Evolutionary conservation across 2,329 filamentous ascomycete species (phyloP), one percentile per base, ranked within the genome.

Genomic region (Hirsutella minnesotensis): DNA sequence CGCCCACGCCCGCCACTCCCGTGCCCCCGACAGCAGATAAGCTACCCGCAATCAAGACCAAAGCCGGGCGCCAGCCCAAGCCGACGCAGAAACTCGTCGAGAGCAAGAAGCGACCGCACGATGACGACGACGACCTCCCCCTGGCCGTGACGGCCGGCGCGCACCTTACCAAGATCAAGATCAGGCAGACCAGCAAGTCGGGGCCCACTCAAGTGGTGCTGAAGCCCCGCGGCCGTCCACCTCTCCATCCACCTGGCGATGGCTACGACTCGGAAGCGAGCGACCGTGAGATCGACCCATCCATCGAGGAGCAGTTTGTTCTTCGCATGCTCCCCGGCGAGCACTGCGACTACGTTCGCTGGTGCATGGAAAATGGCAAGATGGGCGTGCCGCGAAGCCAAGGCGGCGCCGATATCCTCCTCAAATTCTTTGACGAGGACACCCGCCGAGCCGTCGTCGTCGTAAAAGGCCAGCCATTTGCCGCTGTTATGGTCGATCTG

Each of bases 221-320:
- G 44, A 82, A 79, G 54, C 69, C 77, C 39, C 78, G 81, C 52
- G 82, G 81, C n/a, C 75, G 79, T 48, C 71, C 77, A 1, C 82
- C 85, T 7, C 68, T 75, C 27, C 76, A 86, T 49, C 79, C 80
- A 5, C 75, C 78, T 1, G 92, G 92, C 41, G 87, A 94, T 44
- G 92, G 90, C 8, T 98, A 96, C 63, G 92, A 98, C 59, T 95
- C 89, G 3, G 92, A 96, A 62, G 87, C 89, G 12, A 92, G 88
- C 43, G 92, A 96, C 56, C 79, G 82, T 13, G 92, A 98, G 61
- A 64, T 69, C 9, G 92, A 98, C 55, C 92, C 92, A 1, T 75
- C 83, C 1, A 86, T 94, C 47, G 90, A 96, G 61, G 84, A 90
- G 55, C 83, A 94, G 49, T 86, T 96, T 51, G 73, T 98, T 9